Evolutionary conservation across 441 rosid genomes (phyloP).

Genomic region (Erysimum pusillum): DNA sequence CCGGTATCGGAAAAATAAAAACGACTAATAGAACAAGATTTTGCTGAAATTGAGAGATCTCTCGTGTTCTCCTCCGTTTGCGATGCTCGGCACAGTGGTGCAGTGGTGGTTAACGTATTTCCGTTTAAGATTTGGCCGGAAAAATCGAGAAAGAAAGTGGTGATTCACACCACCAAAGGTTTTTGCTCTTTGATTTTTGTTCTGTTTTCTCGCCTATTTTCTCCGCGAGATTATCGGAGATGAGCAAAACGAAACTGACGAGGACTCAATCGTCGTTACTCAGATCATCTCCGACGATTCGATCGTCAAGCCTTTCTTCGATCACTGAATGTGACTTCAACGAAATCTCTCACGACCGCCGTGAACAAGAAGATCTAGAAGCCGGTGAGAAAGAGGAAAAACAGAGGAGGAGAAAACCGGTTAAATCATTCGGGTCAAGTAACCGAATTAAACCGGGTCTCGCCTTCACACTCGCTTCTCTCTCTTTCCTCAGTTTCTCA

Average conservation of each 20-base stretch:
- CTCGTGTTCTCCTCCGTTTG: neutral
- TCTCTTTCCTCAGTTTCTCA: constrained; percentile 57
- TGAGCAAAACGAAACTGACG: constrained; percentile 70
- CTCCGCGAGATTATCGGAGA: constrained; percentile 31
- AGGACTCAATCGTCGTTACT: constrained; percentile 87
- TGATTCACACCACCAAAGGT: constrained; percentile 47
- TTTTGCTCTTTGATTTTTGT: constrained; percentile 12
- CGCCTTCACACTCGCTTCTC: constrained; percentile 53
- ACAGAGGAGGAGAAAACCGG: constrained; percentile 51
- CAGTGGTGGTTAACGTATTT: constrained; percentile 40
- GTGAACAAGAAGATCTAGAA: constrained; percentile 50
- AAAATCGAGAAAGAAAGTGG: constrained; percentile 39
- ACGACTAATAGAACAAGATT: neutral
- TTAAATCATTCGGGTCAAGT: constrained; percentile 54
- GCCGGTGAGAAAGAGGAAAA: constrained; percentile 52
- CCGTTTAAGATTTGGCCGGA: constrained; percentile 58
- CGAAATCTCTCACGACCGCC: constrained; percentile 21
- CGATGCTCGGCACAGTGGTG: constrained; percentile 39
- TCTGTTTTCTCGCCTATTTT: neutral
- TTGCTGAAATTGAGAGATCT: neutral
- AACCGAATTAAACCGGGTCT: constrained; percentile 58
- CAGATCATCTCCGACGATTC: constrained; percentile 80
- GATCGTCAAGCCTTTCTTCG: constrained; percentile 84
- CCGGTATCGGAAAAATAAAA: constrained; percentile 12
- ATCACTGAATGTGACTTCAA: constrained; percentile 60